These are phyloP conservation scores for Polytolypa hystricis DNA, from an alignment of 2,329 filamentous ascomycete species.

Conservation along the genomic window DNA sequence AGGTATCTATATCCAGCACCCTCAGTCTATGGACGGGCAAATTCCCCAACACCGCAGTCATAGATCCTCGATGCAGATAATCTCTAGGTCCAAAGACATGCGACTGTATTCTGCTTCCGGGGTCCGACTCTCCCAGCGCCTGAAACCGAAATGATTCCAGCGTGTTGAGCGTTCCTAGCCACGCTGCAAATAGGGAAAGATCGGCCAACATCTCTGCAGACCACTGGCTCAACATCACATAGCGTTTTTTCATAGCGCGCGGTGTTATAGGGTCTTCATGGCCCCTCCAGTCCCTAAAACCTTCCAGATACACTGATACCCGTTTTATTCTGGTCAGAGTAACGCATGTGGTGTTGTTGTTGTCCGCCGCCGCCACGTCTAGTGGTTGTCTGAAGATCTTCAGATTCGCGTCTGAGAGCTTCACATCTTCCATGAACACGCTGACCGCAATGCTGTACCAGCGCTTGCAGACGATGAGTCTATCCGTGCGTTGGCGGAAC, in stretches of 20 bases:
- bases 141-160: constrained; percentile 4
- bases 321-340: too few relatives aligned
- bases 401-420: constrained; percentile 1
- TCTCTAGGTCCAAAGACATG: constrained; percentile 1
- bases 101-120: not conserved
- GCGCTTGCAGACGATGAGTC: constrained; percentile 3
- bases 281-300: not conserved
- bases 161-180: not conserved
- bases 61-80: not conserved
- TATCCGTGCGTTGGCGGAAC: not conserved
- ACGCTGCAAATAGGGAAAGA: constrained; percentile 1
- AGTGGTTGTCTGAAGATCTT: constrained; percentile 3
- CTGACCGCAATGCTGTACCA: constrained; percentile 3
- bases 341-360: not conserved
- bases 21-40: constrained; percentile 1
- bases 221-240: not conserved
- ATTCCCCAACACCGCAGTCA: constrained; percentile 2
- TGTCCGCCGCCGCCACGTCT: not conserved
- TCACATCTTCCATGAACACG: constrained; percentile 4
- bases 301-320: not conserved
- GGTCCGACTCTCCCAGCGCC: not conserved
- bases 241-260: not conserved
- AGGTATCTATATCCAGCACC: constrained; percentile 5
- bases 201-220: not conserved
- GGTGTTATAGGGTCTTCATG: not conserved